Conservation (phyloP, 768 basidiomycete species). For the Cystofilobasidium macerans region DNA sequence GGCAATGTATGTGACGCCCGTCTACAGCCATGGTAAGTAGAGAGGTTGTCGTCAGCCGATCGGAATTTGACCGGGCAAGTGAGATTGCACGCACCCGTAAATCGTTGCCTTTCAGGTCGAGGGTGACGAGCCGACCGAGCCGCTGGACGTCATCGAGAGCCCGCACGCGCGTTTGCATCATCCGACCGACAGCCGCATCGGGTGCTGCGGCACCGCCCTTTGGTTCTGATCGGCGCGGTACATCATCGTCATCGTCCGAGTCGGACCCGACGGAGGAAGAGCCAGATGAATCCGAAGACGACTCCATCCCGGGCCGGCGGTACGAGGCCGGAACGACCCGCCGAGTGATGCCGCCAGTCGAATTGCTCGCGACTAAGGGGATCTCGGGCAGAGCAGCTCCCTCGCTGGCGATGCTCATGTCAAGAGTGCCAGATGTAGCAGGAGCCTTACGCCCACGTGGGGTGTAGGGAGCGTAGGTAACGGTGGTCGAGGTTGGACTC, state of each 20-base stretch:
- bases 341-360: slow-evolving; percentile 30
- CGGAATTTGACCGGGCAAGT: neutral
- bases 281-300: neutral
- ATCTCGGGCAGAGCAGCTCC: slow-evolving; percentile 25
- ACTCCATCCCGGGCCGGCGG: neutral
- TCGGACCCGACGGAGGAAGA: neutral
- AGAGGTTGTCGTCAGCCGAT: too few species aligned
- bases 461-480: too few species aligned
- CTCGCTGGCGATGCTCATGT: too few species aligned
- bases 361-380: slow-evolving; percentile 29
- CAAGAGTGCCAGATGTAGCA: too few species aligned
- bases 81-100: slow-evolving; percentile 51
- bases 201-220: neutral
- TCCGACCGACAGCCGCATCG: neutral
- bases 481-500: too few species aligned
- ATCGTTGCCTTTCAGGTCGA: slow-evolving; percentile 89
- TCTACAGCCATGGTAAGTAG: slow-evolving; percentile 38
- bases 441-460: too few species aligned
- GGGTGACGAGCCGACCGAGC: slow-evolving; percentile 69
- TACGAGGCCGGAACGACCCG: slow-evolving; percentile 38
- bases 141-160: slow-evolving; percentile 79
- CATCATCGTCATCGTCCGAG: slow-evolving; percentile 9
- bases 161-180: slow-evolving; percentile 69
- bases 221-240: neutral
- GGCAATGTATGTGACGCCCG: slow-evolving; percentile 76